Evolutionary conservation across 805 yeast species (phyloP), one percentile per base, ranked within the genome.

Genomic region (Vanderwaltozyma polyspora): DNA sequence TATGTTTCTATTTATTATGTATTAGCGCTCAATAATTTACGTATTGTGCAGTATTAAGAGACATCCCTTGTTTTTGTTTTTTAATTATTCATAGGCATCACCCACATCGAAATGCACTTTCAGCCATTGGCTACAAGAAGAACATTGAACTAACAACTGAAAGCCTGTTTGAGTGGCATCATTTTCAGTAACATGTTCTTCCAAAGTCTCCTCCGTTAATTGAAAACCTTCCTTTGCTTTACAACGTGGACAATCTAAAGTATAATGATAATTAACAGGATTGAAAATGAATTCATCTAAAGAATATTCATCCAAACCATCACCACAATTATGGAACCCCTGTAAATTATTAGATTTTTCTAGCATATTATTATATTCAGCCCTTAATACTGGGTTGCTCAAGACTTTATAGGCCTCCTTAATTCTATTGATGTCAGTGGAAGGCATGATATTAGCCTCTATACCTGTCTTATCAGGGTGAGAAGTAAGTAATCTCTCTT

Each of bases 91-190:
- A 6, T 21, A 28, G 10, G 14, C 30, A 16, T 57, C 60, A 2
- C 52, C 62, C 9, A 52, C 36, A 42, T 74, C 86, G 43, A 65
- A 73, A 48, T 66, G 68, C 2, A 89, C 86, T 33, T 74, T 74
- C 18, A 89, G 57, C 95, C 95, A 89, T 21, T 86, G 52, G 52
- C 94, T 82, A 55, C 97, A 89, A 22, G 81, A 76, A 10, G 61
- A 52, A 52, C 97, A 89, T 48, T 87, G 95, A 0, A 83, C 74
- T 16, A 83, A 65, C 1, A 87, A 67, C 42, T 79, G 80, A 42
- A 64, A 78, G 1, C 76, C 69, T 12, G 74, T 76, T 24, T 65
- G 68, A 0, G 64, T 33, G 12, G 36, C 28, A 15, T 46, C 50
- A 23, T 62, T 59, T 2, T 52, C 34, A 0, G 70, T 65, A 0